Percentiles rank a stretch among this genome's conserved stretches.
phyloP scores from a whole-genome alignment of 805 yeast species.

The Hanseniaspora lachancei region DNA sequence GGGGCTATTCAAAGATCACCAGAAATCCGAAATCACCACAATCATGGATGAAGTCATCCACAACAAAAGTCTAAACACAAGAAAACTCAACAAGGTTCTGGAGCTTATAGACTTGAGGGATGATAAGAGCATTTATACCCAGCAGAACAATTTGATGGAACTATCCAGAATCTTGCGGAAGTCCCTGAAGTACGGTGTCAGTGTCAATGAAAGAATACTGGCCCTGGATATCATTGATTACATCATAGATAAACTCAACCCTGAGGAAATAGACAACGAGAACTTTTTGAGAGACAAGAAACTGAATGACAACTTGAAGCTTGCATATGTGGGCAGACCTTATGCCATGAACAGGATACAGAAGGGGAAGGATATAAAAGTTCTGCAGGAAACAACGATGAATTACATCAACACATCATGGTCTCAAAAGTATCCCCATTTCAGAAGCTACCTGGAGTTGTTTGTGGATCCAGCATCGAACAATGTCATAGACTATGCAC shows the following conservation, averaged over 20 bases:
- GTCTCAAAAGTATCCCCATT: not conserved
- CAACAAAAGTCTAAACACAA: constrained; percentile 25
- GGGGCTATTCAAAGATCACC: constrained; percentile 49
- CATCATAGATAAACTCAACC: constrained; percentile 11
- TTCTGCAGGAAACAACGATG: constrained; percentile 1
- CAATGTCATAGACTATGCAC: not conserved
- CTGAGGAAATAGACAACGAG: constrained; percentile 7
- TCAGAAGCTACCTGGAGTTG: not conserved
- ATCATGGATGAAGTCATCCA: constrained; percentile 40
- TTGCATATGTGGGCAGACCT: constrained; percentile 8
- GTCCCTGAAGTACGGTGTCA: constrained; percentile 68
- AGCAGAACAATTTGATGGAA: constrained; percentile 38
- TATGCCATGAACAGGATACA: constrained; percentile 8
- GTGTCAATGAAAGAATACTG: constrained; percentile 4
- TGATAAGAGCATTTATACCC: constrained; percentile 21
- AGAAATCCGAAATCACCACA: constrained; percentile 58
- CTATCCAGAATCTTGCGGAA: constrained; percentile 87
- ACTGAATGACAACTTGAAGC: constrained; percentile 10
- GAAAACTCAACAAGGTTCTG: not conserved
- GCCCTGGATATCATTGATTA: constrained; percentile 6
- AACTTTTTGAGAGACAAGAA: constrained; percentile 6
- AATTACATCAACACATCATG: not conserved
- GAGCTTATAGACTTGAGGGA: constrained; percentile 28
- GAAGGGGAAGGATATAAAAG: constrained; percentile 1
- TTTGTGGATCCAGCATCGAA: constrained; percentile 5